Percentiles rank a stretch among this genome's conserved stretches.
These are phyloP conservation scores for Pichia cabralensis DNA, from an alignment of 805 yeast genomes.

Conservation along the genomic window DNA sequence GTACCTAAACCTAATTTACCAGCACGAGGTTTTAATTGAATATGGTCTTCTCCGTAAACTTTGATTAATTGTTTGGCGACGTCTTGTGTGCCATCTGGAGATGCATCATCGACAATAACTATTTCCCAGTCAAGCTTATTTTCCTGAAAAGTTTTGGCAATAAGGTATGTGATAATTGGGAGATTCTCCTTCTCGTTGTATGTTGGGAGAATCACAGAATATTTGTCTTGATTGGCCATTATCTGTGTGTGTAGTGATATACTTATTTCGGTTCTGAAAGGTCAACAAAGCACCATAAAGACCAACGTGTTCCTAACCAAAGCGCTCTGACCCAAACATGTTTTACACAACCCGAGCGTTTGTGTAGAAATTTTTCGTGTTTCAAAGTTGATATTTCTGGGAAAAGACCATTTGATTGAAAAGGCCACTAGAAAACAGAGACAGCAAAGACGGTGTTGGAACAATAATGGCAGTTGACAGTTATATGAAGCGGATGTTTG, in stretches of 20 bases:
- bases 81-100: conserved; percentile 77
- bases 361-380: too few relatives aligned
- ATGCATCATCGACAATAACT: conserved; percentile 66
- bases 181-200: conserved; percentile 62
- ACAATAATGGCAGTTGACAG: conserved; percentile 12
- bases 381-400: too few relatives aligned
- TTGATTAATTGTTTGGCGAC: conserved; percentile 51
- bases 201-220: conserved; percentile 68
- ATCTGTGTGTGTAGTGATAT: too few relatives aligned
- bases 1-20: conserved; percentile 76
- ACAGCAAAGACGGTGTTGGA: too few relatives aligned
- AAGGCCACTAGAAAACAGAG: too few relatives aligned
- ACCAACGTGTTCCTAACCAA: too few relatives aligned
- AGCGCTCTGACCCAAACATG: too few relatives aligned
- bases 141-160: conserved; percentile 55
- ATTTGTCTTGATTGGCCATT: too few relatives aligned
- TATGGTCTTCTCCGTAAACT: conserved; percentile 49
- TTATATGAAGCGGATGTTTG: conserved; percentile 36
- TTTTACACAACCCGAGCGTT: too few relatives aligned
- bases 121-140: conserved; percentile 63
- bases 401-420: too few relatives aligned
- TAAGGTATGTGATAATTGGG: conserved; percentile 60
- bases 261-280: too few relatives aligned
- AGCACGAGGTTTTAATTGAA: conserved; percentile 59
- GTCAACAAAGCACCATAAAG: too few relatives aligned